A percentile compares a stretch with the other conserved stretches of the same genome.
Conservation (phyloP, 345 rosid genomes). For the Toxicodendron radicans region DNA sequence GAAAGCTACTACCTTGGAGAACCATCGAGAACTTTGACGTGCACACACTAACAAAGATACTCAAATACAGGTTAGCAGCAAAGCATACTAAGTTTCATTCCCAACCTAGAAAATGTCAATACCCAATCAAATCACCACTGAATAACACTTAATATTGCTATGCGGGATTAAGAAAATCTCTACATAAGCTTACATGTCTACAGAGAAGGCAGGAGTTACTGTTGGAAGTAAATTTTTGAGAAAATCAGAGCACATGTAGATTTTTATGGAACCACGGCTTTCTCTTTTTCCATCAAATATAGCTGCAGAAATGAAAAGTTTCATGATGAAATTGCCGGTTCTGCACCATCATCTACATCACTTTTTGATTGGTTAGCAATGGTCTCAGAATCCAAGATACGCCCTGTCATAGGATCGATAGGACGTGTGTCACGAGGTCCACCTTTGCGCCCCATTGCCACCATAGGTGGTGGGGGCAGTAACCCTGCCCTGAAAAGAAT, state of each 20-base stretch:
- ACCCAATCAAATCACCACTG: neutral
- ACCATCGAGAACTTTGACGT: neutral
- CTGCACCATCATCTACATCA: constrained; percentile 1
- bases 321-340: constrained; percentile 10
- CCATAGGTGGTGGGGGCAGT: constrained; percentile 89
- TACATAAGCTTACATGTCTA: neutral
- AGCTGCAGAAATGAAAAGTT: neutral
- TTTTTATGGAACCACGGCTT: too few species aligned
- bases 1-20: neutral
- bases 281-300: neutral
- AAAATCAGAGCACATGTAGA: neutral
- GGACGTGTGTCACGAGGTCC: constrained; percentile 62
- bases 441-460: constrained; percentile 85
- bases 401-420: constrained; percentile 80
- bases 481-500: constrained; percentile 71
- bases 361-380: constrained; percentile 20
- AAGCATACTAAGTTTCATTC: neutral
- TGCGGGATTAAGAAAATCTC: neutral
- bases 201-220: neutral
- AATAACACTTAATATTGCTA: neutral
- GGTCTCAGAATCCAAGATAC: constrained; percentile 40
- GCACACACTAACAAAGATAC: neutral
- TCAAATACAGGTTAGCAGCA: neutral
- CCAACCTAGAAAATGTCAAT: neutral
- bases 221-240: neutral